Percentiles rank a stretch among this genome's conserved stretches.
phyloP scores from a whole-genome alignment of 2,329 filamentous ascomycete species.

The Neopestalotiopsis rosae region DNA sequence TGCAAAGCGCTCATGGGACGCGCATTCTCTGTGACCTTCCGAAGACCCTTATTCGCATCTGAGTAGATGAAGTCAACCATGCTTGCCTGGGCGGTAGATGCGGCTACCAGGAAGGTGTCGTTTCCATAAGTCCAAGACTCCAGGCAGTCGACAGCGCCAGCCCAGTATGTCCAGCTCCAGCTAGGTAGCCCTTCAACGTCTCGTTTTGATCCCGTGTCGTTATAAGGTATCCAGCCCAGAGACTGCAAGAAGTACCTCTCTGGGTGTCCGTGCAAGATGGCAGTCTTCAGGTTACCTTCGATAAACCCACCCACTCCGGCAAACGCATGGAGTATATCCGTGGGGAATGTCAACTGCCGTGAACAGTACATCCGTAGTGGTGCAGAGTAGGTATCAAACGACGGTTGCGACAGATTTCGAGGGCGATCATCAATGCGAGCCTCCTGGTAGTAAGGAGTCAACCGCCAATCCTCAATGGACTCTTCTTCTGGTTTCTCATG shows the following conservation, averaged over 20 bases:
- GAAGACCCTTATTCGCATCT: background rate
- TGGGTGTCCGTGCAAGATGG: background rate
- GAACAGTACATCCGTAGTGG: too few species aligned
- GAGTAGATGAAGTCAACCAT: background rate
- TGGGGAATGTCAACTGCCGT: too few species aligned
- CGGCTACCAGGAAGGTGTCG: background rate
- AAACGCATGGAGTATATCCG: background rate
- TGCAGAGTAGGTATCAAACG: too few species aligned
- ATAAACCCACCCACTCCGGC: background rate
- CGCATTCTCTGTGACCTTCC: background rate
- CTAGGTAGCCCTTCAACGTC: conserved; percentile 2
- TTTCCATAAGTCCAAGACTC: background rate
- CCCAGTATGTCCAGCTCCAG: conserved; percentile 10
- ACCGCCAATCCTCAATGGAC: too few species aligned
- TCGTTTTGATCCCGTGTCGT: background rate
- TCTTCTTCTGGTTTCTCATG: too few species aligned
- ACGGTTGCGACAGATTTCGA: too few species aligned
- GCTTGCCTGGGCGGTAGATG: background rate
- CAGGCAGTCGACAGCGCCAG: background rate
- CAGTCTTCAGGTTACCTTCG: background rate
- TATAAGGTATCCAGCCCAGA: background rate
- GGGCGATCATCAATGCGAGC: too few species aligned
- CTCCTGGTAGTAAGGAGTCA: too few species aligned
- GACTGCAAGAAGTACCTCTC: background rate
- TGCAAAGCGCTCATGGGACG: background rate